Evolutionary conservation across 768 basidiomycete species (phyloP), one percentile per base, ranked within the genome.

Genomic region (Pleurotus djamor): DNA sequence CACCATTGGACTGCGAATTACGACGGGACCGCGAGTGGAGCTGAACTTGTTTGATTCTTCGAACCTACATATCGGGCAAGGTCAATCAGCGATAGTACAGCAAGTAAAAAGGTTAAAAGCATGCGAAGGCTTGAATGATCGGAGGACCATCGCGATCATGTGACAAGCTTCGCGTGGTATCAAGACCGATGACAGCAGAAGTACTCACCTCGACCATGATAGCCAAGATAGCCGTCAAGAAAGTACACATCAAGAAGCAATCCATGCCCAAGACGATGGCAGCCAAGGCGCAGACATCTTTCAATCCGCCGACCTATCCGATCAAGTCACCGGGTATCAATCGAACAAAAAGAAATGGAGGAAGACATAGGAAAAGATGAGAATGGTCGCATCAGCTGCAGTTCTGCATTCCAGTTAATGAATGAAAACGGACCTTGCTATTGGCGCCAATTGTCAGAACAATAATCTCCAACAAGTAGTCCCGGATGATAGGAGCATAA

Each of bases 251-350:
- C 72, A 94, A 79, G 34, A 94, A 67, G 70, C 95, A 97, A 71
- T 99, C 97, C 48, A 96, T 80, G 7, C 81, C 81, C 51, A 99
- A 79, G 54, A 93, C 79, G n/a, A 98, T 71, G 1, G 94, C 95
- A 0, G 96, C 97, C 13, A 98, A 84, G 9, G 94, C 91, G 69
- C 96, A 98, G 63, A 98, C 96, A 73, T 99, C 96, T 62, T 84
- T 86, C 51, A 99, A 76, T 9, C 96, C 96, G 17, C 89, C 88
- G 32, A 98, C 54, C 54, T 56, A 52, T 14, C 16, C 21, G 7
- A 56, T 37, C n/a, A 44, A 56, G 14, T 12, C 9, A 56, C 36
- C 9, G 35, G 10, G 21, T 28, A 28, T 28, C 21, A 56, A 44
- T 36, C 10, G 4, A 10, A 17, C 9, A 10, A 47, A 47, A 17